Percentiles rank a stretch among this genome's conserved stretches.
Conservation (phyloP, 2,329 filamentous ascomycete genomes). For the Epichloe amarillans region DNA sequence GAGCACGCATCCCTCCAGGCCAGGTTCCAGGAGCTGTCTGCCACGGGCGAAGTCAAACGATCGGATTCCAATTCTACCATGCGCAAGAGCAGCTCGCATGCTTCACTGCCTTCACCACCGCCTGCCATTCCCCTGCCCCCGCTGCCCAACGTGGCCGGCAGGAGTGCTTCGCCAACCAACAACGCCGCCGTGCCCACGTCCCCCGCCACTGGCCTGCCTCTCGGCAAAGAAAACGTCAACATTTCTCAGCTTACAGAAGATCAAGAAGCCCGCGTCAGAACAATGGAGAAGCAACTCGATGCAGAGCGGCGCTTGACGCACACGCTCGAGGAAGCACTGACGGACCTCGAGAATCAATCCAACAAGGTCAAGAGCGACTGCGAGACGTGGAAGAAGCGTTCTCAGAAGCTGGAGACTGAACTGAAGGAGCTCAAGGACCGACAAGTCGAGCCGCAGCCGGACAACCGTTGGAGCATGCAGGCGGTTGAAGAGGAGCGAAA, state of each 20-base stretch:
- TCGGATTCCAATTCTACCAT: conserved; percentile 56
- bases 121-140: conserved; percentile 93
- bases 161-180: conserved; percentile 31
- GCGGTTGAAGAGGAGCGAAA: conserved; percentile 93
- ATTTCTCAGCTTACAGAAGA: conserved; percentile 79
- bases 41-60: conserved; percentile 35
- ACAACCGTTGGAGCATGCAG: conserved; percentile 60
- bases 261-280: conserved; percentile 85
- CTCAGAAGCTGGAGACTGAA: conserved; percentile 59
- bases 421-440: conserved; percentile 49
- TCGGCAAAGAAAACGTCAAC: conserved; percentile 59
- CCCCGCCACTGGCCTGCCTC: conserved; percentile 50
- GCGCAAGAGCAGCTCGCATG: conserved; percentile 72
- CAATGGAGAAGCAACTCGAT: conserved; percentile 90
- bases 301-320: conserved; percentile 94
- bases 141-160: conserved; percentile 48
- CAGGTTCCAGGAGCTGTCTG: conserved; percentile 42
- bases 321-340: conserved; percentile 88
- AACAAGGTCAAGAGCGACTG: conserved; percentile 86
- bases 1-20: conserved; percentile 65
- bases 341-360: conserved; percentile 81
- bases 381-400: conserved; percentile 83
- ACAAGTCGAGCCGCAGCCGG: conserved; percentile 32
- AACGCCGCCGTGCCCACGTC: conserved; percentile 28
- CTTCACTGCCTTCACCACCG: conserved; percentile 81